phyloP scores from a whole-genome alignment of 2,329 filamentous ascomycete genomes.

The Alternaria hordeiaustralica region DNA sequence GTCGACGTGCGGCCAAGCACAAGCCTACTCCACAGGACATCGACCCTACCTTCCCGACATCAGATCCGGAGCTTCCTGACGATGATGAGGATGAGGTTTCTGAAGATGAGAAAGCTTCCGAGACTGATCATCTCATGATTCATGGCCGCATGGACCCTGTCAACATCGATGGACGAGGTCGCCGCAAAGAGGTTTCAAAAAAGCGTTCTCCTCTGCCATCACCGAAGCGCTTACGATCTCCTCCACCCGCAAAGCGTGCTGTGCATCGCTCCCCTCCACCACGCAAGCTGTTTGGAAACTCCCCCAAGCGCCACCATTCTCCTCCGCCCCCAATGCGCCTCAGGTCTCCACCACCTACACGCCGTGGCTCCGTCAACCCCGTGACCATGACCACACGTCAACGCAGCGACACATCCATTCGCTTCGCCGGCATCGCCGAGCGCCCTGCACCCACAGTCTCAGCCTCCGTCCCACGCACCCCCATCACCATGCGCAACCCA shows the following conservation, averaged over 20 bases:
- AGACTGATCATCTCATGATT: conserved; percentile 71
- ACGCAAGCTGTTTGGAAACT: conserved; percentile 69
- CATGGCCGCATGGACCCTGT: conserved; percentile 75
- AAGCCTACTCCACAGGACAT: conserved; percentile 84
- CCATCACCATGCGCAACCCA: conserved; percentile 55
- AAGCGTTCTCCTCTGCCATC: conserved; percentile 60
- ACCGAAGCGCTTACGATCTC: conserved; percentile 67
- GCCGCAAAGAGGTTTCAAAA: conserved; percentile 37
- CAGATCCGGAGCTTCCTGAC: conserved; percentile 84
- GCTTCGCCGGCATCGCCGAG: conserved; percentile 62
- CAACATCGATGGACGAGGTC: conserved; percentile 57
- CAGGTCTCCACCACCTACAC: conserved; percentile 73
- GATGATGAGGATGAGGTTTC: conserved; percentile 67
- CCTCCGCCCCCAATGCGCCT: conserved; percentile 47
- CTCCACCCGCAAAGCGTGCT: conserved; percentile 50
- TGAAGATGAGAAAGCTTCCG: conserved; percentile 46
- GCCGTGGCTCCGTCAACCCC: conserved; percentile 51
- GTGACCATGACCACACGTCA: conserved; percentile 39
- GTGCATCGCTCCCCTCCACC: conserved; percentile 49
- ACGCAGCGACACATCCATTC: conserved; percentile 50
- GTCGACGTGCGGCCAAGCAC: conserved; percentile 81
- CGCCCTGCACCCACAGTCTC: conserved; percentile 76
- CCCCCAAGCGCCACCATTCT: conserved; percentile 67
- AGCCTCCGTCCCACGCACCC: conserved; percentile 83
- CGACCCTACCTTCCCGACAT: conserved; percentile 95